These are phyloP conservation scores for Globisporangium mamillatum DNA, from an alignment of 352 stramenopile species.

Conservation along the genomic window DNA sequence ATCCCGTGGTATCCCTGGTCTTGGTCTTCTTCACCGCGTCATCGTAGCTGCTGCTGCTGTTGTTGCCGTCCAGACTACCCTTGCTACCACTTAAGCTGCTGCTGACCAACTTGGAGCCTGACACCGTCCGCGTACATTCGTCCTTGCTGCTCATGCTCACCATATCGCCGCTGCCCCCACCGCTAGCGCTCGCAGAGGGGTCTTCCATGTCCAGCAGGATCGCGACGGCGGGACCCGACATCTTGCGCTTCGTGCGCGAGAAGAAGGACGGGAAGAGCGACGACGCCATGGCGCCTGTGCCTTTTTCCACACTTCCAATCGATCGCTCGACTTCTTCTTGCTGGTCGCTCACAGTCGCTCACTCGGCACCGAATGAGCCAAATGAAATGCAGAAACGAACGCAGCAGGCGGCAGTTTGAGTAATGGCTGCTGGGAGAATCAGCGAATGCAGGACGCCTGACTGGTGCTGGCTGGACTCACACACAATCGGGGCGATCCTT, in stretches of 20 bases:
- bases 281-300: neutral
- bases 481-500: neutral
- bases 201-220: constrained; percentile 18
- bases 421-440: neutral
- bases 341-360: neutral
- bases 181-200: neutral
- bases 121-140: constrained; percentile 2
- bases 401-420: neutral
- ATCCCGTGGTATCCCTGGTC: neutral
- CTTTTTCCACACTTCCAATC: neutral
- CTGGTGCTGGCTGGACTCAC: neutral
- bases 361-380: neutral
- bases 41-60: neutral
- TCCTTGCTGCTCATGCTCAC: neutral
- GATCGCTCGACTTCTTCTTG: neutral
- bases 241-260: constrained; percentile 53
- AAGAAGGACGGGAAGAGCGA: constrained; percentile 15
- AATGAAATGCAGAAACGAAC: neutral
- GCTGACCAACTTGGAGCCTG: neutral
- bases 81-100: neutral
- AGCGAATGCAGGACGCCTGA: neutral
- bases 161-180: neutral
- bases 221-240: constrained; percentile 41
- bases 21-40: constrained; percentile 4
- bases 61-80: neutral